Conservation (phyloP, 495 filamentous ascomycete genomes). For the Aspergillus panamensis region DNA sequence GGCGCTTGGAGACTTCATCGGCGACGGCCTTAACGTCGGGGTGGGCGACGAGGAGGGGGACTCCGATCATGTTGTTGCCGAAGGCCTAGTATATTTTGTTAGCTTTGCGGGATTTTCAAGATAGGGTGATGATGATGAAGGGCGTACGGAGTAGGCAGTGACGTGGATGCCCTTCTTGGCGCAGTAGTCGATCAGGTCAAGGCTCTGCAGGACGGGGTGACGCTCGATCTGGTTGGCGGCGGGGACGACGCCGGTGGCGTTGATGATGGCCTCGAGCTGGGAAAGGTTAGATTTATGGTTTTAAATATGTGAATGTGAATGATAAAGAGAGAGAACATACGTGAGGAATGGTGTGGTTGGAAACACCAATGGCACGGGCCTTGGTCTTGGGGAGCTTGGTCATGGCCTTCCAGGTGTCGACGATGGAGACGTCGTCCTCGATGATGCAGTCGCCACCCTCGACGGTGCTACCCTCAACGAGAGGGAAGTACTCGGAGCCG, state of each 20-base stretch:
- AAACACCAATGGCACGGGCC: conserved; percentile 49
- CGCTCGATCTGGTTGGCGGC: conserved; percentile 52
- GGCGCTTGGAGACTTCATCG: conserved; percentile 39
- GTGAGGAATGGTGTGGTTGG: conserved; percentile 46
- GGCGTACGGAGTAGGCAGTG: conserved; percentile 46
- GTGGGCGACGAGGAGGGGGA: conserved; percentile 44
- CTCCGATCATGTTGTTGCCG: conserved; percentile 45
- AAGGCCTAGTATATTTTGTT: conserved; percentile 33
- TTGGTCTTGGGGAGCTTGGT: conserved; percentile 51
- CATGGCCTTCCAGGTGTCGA: conserved; percentile 53
- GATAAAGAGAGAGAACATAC: conserved; percentile 23
- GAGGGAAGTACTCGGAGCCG: conserved; percentile 44
- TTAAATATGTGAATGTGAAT: not conserved
- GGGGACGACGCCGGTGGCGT: conserved; percentile 45
- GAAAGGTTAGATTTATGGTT: not conserved
- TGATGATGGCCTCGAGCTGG: conserved; percentile 50
- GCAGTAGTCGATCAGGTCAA: conserved; percentile 43
- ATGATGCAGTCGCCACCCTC: conserved; percentile 42
- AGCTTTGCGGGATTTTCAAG: not conserved
- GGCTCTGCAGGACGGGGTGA: conserved; percentile 47
- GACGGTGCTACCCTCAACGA: conserved; percentile 32
- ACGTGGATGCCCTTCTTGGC: conserved; percentile 47
- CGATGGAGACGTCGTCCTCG: conserved; percentile 47
- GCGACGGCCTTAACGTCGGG: conserved; percentile 44
- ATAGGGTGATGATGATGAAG: not conserved